These are phyloP conservation scores for Botrytis elliptica DNA, from an alignment of 2,329 filamentous ascomycete genomes.

Conservation along the genomic window DNA sequence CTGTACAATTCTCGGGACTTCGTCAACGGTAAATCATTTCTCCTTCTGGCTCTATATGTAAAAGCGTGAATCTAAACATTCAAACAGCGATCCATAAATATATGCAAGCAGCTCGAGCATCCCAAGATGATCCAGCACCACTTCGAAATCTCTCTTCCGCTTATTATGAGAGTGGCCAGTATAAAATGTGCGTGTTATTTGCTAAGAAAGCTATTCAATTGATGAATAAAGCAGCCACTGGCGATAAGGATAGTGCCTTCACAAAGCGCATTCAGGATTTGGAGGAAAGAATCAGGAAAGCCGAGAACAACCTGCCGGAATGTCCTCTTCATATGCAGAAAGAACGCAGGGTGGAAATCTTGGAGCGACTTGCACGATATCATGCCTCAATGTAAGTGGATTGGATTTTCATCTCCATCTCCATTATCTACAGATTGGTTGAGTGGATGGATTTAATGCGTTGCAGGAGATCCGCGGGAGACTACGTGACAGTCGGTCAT, in stretches of 20 bases:
- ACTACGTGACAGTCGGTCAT: not conserved
- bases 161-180: not conserved
- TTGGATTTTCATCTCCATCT: not conserved
- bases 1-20: not conserved
- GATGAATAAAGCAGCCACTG: not conserved
- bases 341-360: not conserved
- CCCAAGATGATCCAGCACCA: not conserved
- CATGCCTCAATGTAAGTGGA: not conserved
- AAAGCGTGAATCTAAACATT: not conserved
- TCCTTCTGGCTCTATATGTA: not conserved
- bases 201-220: not conserved
- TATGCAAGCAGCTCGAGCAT: not conserved
- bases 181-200: not conserved
- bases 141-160: not conserved
- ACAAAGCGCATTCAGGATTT: not conserved
- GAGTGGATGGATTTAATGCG: not conserved
- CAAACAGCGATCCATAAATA: not conserved
- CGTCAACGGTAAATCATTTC: not conserved
- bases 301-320: not conserved
- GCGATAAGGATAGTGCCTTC: not conserved
- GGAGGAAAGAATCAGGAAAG: not conserved
- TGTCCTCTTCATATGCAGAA: not conserved
- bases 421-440: not conserved
- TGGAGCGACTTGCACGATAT: not conserved
- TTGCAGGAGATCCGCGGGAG: not conserved